Conservation (phyloP, 2,329 filamentous ascomycete species). For the Trichothecium roseum region DNA sequence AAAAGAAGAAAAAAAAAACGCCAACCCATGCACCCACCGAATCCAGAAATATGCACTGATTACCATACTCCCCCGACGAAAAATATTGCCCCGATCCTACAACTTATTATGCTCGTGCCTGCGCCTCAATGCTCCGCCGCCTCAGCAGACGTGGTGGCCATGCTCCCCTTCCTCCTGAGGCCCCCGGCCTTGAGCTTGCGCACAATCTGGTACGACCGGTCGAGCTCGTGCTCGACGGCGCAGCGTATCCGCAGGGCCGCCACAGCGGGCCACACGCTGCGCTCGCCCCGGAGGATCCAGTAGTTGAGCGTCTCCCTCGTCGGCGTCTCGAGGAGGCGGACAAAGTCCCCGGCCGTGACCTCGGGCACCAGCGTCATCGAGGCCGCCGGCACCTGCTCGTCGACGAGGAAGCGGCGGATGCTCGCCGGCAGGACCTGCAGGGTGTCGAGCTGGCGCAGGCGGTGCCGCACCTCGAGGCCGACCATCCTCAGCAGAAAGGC, state of each 20-base stretch:
- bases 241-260: constrained; percentile 73
- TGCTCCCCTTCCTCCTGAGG: constrained; percentile 34
- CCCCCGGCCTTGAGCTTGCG: constrained; percentile 49
- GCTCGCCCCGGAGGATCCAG: constrained; percentile 78
- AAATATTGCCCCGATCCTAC: too few relatives aligned
- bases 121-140: too few relatives aligned
- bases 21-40: too few relatives aligned
- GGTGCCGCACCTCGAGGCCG: constrained; percentile 68
- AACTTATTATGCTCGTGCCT: too few relatives aligned
- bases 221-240: constrained; percentile 78
- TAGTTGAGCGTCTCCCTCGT: constrained; percentile 66
- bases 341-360: constrained; percentile 61
- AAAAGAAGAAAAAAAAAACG: too few relatives aligned
- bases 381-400: constrained; percentile 70
- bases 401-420: constrained; percentile 67
- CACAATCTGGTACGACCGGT: constrained; percentile 73
- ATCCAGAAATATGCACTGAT: too few relatives aligned
- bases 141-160: too few relatives aligned
- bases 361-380: constrained; percentile 76
- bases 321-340: constrained; percentile 72
- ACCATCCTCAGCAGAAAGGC: constrained; percentile 57
- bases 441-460: constrained; percentile 70
- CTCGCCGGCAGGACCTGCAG: constrained; percentile 60
- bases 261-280: constrained; percentile 84
- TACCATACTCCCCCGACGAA: too few relatives aligned